Conservation (phyloP, 2,329 filamentous ascomycete genomes). For the Diaporthe caulivora region DNA sequence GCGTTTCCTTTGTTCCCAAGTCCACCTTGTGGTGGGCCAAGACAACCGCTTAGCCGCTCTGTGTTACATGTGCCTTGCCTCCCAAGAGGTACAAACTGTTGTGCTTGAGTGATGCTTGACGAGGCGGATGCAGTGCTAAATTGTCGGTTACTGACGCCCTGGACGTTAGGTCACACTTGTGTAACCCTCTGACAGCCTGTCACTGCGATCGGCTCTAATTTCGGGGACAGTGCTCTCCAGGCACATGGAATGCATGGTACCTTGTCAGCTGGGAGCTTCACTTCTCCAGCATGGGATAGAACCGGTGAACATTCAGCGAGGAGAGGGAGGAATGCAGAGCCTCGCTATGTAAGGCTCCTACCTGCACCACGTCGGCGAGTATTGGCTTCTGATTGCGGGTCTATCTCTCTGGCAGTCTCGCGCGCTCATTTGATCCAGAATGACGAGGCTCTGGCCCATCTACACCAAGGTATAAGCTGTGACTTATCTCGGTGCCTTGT, state of each 20-base stretch:
- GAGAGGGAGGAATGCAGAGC: not conserved
- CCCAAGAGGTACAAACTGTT: not conserved
- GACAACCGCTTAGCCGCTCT: constrained; percentile 32
- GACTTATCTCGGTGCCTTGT: not conserved
- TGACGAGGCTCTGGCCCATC: not conserved
- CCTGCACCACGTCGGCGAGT: constrained; percentile 2
- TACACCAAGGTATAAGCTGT: not conserved
- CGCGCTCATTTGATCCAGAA: not conserved
- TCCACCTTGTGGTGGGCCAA: constrained; percentile 28
- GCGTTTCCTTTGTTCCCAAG: not conserved
- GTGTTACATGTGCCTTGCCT: constrained; percentile 4
- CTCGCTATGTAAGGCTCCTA: not conserved
- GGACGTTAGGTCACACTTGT: constrained; percentile 5
- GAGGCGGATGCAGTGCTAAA: not conserved
- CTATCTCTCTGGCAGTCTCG: constrained; percentile 14
- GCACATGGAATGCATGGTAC: not conserved
- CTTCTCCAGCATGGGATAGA: not conserved
- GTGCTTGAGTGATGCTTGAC: constrained; percentile 20
- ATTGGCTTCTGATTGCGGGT: not conserved
- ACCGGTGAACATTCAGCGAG: not conserved
- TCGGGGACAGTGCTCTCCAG: not conserved
- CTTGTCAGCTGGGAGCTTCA: not conserved
- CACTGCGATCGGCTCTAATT: not conserved
- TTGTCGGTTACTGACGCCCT: constrained; percentile 1
- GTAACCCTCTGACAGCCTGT: not conserved